A percentile compares a stretch with the other conserved stretches of the same genome.
Evolutionary conservation across 1,284 basidiomycete genomes (phyloP).

Genomic region (Wallemia ichthyophaga): DNA sequence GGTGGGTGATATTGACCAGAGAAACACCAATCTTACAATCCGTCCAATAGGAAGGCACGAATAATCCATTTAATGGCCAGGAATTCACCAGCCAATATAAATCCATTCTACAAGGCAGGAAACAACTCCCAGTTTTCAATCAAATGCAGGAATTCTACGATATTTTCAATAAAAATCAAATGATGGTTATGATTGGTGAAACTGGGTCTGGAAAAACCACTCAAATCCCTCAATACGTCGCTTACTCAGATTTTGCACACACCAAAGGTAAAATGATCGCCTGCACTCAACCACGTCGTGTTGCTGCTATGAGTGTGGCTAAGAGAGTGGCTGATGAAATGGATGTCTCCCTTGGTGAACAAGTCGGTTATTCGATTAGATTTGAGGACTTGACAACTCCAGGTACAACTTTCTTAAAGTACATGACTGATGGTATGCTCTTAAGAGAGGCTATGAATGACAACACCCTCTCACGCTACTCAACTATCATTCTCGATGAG

Average conservation of each 20-base stretch:
- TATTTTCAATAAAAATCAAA: constrained; percentile 58
- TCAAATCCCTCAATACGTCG: constrained; percentile 90
- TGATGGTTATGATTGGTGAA: constrained; percentile 89
- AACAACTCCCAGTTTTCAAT: constrained; percentile 64
- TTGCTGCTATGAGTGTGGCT: constrained; percentile 91
- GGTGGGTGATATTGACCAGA: constrained; percentile 19
- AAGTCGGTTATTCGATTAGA: constrained; percentile 94
- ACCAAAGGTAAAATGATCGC: constrained; percentile 68
- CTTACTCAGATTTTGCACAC: constrained; percentile 71
- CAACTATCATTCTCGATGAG: constrained; percentile 92
- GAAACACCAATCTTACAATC: background rate
- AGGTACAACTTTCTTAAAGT: constrained; percentile 73
- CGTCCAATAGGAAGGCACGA: too few relatives aligned
- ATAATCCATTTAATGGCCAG: constrained; percentile 36
- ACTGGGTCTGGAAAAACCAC: constrained; percentile 96
- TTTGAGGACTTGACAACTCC: constrained; percentile 93
- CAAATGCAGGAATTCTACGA: constrained; percentile 80
- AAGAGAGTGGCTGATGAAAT: constrained; percentile 97
- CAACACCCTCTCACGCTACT: constrained; percentile 59
- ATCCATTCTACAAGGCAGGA: constrained; percentile 55
- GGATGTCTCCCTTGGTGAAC: constrained; percentile 67
- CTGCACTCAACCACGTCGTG: constrained; percentile 86
- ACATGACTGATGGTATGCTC: constrained; percentile 97
- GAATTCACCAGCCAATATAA: constrained; percentile 52
- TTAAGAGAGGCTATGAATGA: constrained; percentile 73